Evolutionary conservation across 2,329 filamentous ascomycete species (phyloP).

Genomic region (Davidsoniella virescens): DNA sequence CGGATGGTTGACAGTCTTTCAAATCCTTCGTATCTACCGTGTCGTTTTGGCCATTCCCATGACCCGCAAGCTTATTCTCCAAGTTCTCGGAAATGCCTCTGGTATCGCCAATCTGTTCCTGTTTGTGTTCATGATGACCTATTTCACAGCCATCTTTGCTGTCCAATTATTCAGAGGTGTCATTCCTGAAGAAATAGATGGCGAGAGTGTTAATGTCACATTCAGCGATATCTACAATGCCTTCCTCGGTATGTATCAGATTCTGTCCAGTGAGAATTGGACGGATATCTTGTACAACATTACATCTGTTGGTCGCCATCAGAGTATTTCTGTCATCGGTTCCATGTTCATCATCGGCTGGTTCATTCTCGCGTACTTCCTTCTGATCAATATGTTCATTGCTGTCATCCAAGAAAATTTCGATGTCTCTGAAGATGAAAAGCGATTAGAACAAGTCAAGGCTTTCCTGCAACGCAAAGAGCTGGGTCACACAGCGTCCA

Average conservation of each 20-base stretch:
- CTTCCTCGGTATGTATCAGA: slow-evolving; percentile 94
- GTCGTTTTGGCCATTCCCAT: slow-evolving; percentile 79
- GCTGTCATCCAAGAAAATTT: slow-evolving; percentile 99
- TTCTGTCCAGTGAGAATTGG: slow-evolving; percentile 94
- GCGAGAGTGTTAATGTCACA: slow-evolving; percentile 49
- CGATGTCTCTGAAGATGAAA: slow-evolving; percentile 95
- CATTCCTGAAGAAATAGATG: slow-evolving; percentile 49
- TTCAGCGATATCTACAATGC: slow-evolving; percentile 90
- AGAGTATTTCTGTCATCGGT: slow-evolving; percentile 77
- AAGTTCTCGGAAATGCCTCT: slow-evolving; percentile 78
- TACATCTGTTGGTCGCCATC: slow-evolving; percentile 48
- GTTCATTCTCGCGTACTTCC: slow-evolving; percentile 92
- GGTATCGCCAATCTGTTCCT: slow-evolving; percentile 91
- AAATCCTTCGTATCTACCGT: slow-evolving; percentile 82
- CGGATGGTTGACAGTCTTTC: slow-evolving; percentile 80
- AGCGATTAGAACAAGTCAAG: slow-evolving; percentile 88
- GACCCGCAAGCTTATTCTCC: slow-evolving; percentile 68
- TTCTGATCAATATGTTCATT: slow-evolving; percentile 99
- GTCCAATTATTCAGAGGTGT: slow-evolving; percentile 84
- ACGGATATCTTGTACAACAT: slow-evolving; percentile 72
- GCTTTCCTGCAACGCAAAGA: slow-evolving; percentile 88
- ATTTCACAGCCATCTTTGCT: slow-evolving; percentile 83
- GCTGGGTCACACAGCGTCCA: slow-evolving; percentile 45
- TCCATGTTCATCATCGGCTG: slow-evolving; percentile 82
- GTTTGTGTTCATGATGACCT: slow-evolving; percentile 92